phyloP scores from a whole-genome alignment of 768 basidiomycete species.

The Butyriboletus loyo region DNA sequence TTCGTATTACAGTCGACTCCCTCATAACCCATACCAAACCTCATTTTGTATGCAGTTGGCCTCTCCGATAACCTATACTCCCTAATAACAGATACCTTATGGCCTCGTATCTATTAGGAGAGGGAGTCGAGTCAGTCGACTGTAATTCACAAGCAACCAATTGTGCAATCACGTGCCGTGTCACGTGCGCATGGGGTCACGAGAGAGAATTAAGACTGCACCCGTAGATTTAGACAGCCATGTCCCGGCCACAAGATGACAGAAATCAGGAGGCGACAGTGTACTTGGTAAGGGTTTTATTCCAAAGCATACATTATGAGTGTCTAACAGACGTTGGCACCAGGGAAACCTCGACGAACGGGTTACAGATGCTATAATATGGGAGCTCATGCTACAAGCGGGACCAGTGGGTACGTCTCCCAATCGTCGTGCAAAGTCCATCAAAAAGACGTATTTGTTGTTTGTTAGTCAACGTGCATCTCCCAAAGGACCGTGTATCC shows the following conservation, averaged over 20 bases:
- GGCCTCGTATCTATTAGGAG: too few species aligned
- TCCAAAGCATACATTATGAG: fast-evolving
- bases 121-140: too few species aligned
- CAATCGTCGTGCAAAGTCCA: not conserved
- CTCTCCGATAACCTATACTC: too few species aligned
- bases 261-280: conserved; percentile 91
- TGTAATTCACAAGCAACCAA: not conserved
- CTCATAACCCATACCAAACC: too few species aligned
- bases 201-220: not conserved
- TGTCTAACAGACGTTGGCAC: not conserved
- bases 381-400: conserved; percentile 99
- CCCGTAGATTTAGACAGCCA: conserved; percentile 2
- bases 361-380: conserved; percentile 88
- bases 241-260: conserved; percentile 71
- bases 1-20: too few species aligned
- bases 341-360: conserved; percentile 98
- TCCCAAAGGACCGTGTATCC: conserved; percentile 97
- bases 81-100: too few species aligned
- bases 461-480: conserved; percentile 84
- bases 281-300: conserved; percentile 56
- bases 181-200: not conserved
- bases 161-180: not conserved
- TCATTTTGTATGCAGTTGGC: too few species aligned
- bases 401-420: conserved; percentile 85
- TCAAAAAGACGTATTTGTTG: not conserved